These are phyloP conservation scores for Beauveria scarabaeidicola DNA, from an alignment of 2,329 filamentous ascomycete genomes.

Conservation along the genomic window DNA sequence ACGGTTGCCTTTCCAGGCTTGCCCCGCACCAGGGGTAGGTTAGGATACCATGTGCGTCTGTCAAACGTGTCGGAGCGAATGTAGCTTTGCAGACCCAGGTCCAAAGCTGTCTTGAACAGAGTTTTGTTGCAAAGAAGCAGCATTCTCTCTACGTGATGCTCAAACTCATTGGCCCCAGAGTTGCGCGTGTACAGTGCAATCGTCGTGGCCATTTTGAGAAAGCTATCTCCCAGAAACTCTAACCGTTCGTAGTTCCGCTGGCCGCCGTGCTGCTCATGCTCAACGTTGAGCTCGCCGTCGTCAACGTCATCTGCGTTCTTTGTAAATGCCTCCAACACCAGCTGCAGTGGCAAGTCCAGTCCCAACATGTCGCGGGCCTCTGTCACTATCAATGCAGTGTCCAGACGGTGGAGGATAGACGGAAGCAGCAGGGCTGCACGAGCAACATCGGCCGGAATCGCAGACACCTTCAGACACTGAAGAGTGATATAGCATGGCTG, in stretches of 20 bases:
- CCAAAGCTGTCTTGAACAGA: slow-evolving; percentile 66
- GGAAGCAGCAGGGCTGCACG: slow-evolving; percentile 69
- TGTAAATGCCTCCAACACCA: slow-evolving; percentile 83
- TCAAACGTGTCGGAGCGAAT: slow-evolving; percentile 79
- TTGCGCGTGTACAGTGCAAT: slow-evolving; percentile 74
- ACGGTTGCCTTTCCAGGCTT: slow-evolving; percentile 44
- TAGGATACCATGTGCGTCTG: slow-evolving; percentile 81
- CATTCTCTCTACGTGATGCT: slow-evolving; percentile 89
- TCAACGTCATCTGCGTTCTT: slow-evolving; percentile 84
- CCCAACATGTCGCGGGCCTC: slow-evolving; percentile 63
- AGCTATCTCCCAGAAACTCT: slow-evolving; percentile 88
- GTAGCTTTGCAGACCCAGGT: slow-evolving; percentile 59
- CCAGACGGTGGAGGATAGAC: slow-evolving; percentile 74
- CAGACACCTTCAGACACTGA: slow-evolving; percentile 66
- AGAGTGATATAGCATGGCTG: slow-evolving; percentile 60
- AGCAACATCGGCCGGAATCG: slow-evolving; percentile 64
- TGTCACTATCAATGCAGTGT: slow-evolving; percentile 69
- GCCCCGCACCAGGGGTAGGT: slow-evolving; percentile 64
- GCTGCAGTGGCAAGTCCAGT: slow-evolving; percentile 53
- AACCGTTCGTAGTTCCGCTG: slow-evolving; percentile 82
- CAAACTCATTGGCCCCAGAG: slow-evolving; percentile 72
- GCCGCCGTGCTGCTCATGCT: slow-evolving; percentile 75
- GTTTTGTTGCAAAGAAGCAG: slow-evolving; percentile 85
- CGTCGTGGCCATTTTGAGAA: slow-evolving; percentile 91
- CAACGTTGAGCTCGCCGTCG: slow-evolving; percentile 62